A percentile compares a stretch with the other conserved stretches of the same genome.
These are phyloP conservation scores for Volvox carteri DNA, from an alignment of 163 green algal genomes.

Conservation along the genomic window DNA sequence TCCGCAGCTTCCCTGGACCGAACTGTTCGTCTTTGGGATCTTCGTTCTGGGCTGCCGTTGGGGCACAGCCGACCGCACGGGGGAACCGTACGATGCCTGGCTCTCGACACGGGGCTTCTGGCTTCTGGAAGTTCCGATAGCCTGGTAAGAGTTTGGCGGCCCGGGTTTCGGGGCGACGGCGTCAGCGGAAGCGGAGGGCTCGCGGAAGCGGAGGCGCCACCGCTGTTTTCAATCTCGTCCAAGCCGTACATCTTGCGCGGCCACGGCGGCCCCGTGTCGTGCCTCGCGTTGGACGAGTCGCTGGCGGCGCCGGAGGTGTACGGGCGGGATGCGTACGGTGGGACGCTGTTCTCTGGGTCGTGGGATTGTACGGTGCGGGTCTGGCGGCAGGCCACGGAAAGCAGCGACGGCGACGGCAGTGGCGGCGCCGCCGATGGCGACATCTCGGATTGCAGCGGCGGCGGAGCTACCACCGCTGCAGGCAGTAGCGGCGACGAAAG, in stretches of 20 bases:
- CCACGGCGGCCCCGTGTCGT: constrained; percentile 60
- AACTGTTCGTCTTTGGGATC: constrained; percentile 79
- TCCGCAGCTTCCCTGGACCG: constrained; percentile 75
- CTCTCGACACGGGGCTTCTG: constrained; percentile 36
- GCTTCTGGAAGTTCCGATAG: constrained; percentile 53
- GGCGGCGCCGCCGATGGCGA: not conserved
- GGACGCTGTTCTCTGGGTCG: constrained; percentile 46
- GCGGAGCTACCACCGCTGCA: not conserved
- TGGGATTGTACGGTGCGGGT: constrained; percentile 64
- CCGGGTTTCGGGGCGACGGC: not conserved
- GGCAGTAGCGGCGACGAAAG: constrained; percentile 21
- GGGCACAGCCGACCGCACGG: constrained; percentile 63
- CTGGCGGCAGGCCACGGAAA: not conserved
- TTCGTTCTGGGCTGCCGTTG: constrained; percentile 70
- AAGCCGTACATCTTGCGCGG: constrained; percentile 43
- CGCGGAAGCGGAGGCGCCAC: not conserved
- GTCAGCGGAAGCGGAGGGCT: not conserved
- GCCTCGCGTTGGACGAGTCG: constrained; percentile 46
- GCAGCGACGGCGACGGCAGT: not conserved
- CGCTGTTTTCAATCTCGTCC: constrained; percentile 41
- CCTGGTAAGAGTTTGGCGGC: constrained; percentile 49
- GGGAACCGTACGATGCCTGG: constrained; percentile 63
- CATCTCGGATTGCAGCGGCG: not conserved
- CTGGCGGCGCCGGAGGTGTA: not conserved
- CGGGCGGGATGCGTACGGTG: not conserved